Conservation (phyloP, 176 grass and related monocot species). For the Paspalum notatum region DNA sequence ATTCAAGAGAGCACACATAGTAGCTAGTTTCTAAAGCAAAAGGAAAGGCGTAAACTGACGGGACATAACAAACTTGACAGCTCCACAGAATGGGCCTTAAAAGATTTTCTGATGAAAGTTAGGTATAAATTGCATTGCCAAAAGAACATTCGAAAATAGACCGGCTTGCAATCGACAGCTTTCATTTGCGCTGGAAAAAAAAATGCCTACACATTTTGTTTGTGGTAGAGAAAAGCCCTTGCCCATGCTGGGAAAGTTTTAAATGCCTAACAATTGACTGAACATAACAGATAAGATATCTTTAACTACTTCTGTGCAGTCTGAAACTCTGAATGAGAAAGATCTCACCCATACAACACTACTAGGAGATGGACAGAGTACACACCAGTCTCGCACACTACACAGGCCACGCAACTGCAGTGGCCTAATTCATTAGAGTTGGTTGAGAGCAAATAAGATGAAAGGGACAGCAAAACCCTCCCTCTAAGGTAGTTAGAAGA, state of each 20-base stretch:
- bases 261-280: constrained; percentile 36
- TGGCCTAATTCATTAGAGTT: constrained; percentile 50
- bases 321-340: constrained; percentile 32
- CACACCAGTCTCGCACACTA: constrained; percentile 6
- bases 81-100: constrained; percentile 47
- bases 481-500: constrained; percentile 58
- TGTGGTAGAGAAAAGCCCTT: constrained; percentile 8
- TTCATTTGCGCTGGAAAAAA: background rate
- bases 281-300: constrained; percentile 38
- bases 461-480: constrained; percentile 54
- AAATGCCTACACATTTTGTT: background rate
- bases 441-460: constrained; percentile 52
- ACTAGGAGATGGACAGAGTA: constrained; percentile 2
- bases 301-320: constrained; percentile 34
- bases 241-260: background rate
- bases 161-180: constrained; percentile 8
- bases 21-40: constrained; percentile 60
- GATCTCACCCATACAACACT: constrained; percentile 7
- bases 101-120: constrained; percentile 43
- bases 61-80: constrained; percentile 55
- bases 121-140: constrained; percentile 25
- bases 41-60: constrained; percentile 46
- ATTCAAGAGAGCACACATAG: constrained; percentile 43
- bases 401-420: constrained; percentile 22
- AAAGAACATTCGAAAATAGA: constrained; percentile 32